Base-by-base conservation (phyloP, 108 stramenopile species). In the Licmophora abbreviata region DNA sequence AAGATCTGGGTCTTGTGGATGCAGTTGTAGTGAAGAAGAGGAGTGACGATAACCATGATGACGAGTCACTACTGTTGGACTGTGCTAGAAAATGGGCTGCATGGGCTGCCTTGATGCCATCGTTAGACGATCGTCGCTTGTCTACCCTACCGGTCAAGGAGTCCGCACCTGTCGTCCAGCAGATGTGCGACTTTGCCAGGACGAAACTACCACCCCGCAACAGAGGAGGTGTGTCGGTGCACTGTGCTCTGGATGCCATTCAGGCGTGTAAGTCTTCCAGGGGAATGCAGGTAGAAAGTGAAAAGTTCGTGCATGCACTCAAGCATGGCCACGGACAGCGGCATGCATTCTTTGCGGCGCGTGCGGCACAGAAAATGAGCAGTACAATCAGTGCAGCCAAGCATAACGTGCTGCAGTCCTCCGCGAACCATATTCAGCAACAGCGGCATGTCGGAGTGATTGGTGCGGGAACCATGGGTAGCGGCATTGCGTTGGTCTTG, bases 391-490 rank as follows among this genome's bases (percentile, higher is more conserved):
- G 35, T 49, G 36, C 21, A 0, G 22, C 12, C 15, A 44, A 4
- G 20, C 37, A 51, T 20, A 21, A 20, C 29, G 36, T 11, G 35
- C 56, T n/a, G 37, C 14, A 29, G 26, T 46, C 44, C 1, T 14
- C 3, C 8, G 14, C 23, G 3, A 3, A 46, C 2, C 34, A 35
- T 14, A 14, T 35, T 35, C 14, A 11, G 10, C 34, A 10, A 35
- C 10, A 35, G 34, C 44, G 12, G 10, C 33, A 45, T 14, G 79
- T 77, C 24, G 95, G 86, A 28, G 86, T 98, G 3, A 73, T 96
- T 42, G 97, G 97, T 9, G 94, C 94, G 23, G 97, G 97, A 25
- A 86, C 93, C 20, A 98, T 98, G 97, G 97, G 95, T 25, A 73
- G 83, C 58, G 97, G 97, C 42, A 98, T 98, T 66, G 88, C 94